Base-by-base conservation (phyloP, 75 land plant genomes). In the Cunninghamia lanceolata region DNA sequence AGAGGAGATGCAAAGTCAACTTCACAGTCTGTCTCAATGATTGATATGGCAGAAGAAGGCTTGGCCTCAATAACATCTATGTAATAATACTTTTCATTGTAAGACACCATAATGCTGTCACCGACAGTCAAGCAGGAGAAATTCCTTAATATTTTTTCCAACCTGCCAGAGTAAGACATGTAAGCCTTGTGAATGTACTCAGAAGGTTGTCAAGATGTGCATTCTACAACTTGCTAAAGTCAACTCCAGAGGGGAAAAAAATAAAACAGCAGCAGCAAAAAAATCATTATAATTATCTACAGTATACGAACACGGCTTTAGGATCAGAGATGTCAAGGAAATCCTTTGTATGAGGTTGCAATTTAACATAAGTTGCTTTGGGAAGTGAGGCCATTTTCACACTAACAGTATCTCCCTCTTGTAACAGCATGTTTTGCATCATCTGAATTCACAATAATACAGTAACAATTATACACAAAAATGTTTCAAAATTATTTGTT, bases 301-400 rank as follows among this genome's bases (percentile, higher is more conserved):
- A 73, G 36, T 73, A 83, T 50, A 90, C 98, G 89, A 71, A 96
- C 99, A 98, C 94, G 82, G 99, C 99, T 89, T 96, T 98, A 19
- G 97, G 97, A 70, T 98, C 95, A 13, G 99, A 94, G 7, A 98
- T 94, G 82, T 98, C 99, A 84, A 96, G 88, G 84, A 98, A 98
- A 84, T 96, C 99, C 87, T 88, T 93, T 28, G 99, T 96, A 83
- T 98, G 99, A 10, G 99, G 99, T 88, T 96, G 99, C 84, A 98
- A 82, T 83, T 96, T 98, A 56, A 98, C 94, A 89, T 95, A 98
- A 13, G 95, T 94, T 52, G 96, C 99, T 89, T 96, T 98, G 5
- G 95, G 96, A 13, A 98, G 90, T 34, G 96, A 93, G 21, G 90
- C 99, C 93, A 93, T 96, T 87, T 94, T 96, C 84, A 98, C 95